Evolutionary conservation across 345 rosid genomes (phyloP), one percentile per base, ranked within the genome.

Genomic region (Corymbia maculata): DNA sequence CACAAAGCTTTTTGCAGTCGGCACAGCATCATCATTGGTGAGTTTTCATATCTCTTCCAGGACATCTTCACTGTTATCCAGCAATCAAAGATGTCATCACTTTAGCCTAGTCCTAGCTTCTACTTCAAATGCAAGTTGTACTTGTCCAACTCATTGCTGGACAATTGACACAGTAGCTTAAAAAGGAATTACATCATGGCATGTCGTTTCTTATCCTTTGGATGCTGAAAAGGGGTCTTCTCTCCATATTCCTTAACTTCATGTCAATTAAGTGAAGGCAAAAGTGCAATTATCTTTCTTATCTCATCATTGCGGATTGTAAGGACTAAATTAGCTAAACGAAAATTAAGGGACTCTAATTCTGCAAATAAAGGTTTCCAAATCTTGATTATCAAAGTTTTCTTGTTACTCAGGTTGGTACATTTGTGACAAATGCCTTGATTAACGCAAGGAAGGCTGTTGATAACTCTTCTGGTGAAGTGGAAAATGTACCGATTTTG

Each of bases 1-100:
- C 36, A 92, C 98, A 9, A 98, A 97, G 88, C 97, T 98, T 88
- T 95, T 98, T 90, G 99, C 97, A 17, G 99, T 98, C 42, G 99
- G 99, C 85, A 97, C 99, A 68, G 90, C 97, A 53, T 94, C 99
- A 13, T 98, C 99, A 6, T 90, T 97, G 94, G 99, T 96, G 93
- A 93, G 94, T 89, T 84, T 13, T 79, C 79, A 52, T 64, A 85
- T 51, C 47, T 70, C 28, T 88, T 86, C 52, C 80, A 70, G 45
- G 80, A 42, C 32, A 85, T 80, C 68, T 50, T 79, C 64, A 68
- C 51, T 51, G 61, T 24, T 50, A 86, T 79, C 66, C 15, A 32
- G 64, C 28, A 42, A 86, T 57, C n/a, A 52, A 57, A 52, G 17
- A 32, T 15, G 30, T 75, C 8, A 36, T 75, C 49, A 19, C 49